Conservation (phyloP, 2,329 filamentous ascomycete species). For the Aspergillus tanneri region DNA sequence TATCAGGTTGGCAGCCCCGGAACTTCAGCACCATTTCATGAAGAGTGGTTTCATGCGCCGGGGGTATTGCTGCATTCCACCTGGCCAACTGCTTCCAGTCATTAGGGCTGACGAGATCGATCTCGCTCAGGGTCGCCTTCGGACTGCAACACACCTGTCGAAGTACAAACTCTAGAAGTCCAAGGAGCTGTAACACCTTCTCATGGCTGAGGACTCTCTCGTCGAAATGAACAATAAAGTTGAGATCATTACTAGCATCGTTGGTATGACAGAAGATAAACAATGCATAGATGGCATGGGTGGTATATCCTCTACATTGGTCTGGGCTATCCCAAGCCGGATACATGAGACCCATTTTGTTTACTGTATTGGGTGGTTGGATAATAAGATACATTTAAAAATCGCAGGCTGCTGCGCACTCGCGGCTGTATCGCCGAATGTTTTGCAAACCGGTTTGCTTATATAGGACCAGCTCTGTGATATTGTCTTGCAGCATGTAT, state of each 20-base stretch:
- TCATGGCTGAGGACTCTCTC: no score
- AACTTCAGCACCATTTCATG: neutral
- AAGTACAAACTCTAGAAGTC: neutral
- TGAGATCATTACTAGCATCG: neutral
- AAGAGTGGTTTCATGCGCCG: neutral
- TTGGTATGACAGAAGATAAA: neutral
- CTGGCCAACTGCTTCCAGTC: neutral
- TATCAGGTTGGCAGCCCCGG: neutral
- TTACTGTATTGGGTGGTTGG: constrained; percentile 4
- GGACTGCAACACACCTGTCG: neutral
- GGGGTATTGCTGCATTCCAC: neutral
- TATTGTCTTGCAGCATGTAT: neutral
- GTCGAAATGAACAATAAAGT: no score
- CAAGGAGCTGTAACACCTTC: neutral
- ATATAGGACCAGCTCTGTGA: neutral
- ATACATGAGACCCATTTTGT: neutral
- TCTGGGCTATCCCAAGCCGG: no score
- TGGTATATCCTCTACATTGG: no score
- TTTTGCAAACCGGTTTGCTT: constrained; percentile 55
- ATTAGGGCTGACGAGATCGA: neutral
- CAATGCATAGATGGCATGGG: no score
- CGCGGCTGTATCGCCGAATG: constrained; percentile 51
- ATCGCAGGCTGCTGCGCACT: constrained; percentile 37
- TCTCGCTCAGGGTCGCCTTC: neutral
- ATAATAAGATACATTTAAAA: constrained; percentile 42